Percentiles rank a stretch among this genome's conserved stretches.
Evolutionary conservation across 2,329 filamentous ascomycete genomes (phyloP).

Genomic region (Monilinia vaccinii-corymbosi): DNA sequence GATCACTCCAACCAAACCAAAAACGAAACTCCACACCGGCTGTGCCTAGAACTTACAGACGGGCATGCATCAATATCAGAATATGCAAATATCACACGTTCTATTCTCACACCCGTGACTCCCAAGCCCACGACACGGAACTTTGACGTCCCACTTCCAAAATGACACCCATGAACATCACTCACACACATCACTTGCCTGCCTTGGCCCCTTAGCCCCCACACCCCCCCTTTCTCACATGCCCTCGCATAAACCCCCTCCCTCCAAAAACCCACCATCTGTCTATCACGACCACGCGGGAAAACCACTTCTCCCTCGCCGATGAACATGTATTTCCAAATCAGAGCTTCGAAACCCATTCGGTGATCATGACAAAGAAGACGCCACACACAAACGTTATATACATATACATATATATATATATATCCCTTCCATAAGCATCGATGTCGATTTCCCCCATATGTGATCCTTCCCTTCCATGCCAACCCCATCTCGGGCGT

Average conservation of each 20-base stretch:
- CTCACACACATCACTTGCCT: neutral
- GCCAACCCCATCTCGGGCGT: too few relatives aligned
- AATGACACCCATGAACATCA: neutral
- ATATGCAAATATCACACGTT: neutral
- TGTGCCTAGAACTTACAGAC: neutral
- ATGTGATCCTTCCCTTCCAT: too few relatives aligned
- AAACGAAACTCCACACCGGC: neutral
- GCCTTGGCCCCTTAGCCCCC: too few relatives aligned
- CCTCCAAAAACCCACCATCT: neutral
- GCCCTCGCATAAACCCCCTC: too few relatives aligned
- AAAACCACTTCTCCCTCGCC: neutral
- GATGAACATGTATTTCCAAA: too few relatives aligned
- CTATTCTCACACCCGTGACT: neutral
- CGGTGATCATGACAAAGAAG: too few relatives aligned
- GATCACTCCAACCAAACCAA: neutral
- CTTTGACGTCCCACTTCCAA: neutral
- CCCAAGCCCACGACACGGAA: too few relatives aligned
- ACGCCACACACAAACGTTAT: too few relatives aligned
- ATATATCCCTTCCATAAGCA: too few relatives aligned
- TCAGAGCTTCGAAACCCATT: too few relatives aligned
- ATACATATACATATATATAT: too few relatives aligned
- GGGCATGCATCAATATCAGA: neutral
- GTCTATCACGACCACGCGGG: neutral
- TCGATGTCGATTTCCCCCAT: too few relatives aligned
- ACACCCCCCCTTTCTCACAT: neutral